Base-by-base conservation (phyloP, 2,329 filamentous ascomycete genomes). In the Fusarium equiseti region DNA sequence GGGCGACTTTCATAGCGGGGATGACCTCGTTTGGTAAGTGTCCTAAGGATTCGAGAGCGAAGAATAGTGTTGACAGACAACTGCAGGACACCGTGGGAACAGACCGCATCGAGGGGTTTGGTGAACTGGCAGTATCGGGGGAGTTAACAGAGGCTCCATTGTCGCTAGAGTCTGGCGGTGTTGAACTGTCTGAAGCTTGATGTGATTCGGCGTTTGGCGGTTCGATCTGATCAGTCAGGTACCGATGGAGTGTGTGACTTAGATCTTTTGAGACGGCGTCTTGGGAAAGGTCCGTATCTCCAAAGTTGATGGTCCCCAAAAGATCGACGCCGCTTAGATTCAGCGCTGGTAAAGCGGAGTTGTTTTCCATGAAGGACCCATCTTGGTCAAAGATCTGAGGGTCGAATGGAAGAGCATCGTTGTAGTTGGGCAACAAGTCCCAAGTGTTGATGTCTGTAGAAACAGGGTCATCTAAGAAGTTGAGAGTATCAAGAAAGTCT, bases 31-130 rank as follows among this genome's bases (percentile, higher is more conserved):
- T 69, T 2, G 86, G 83, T 2, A 88, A 80, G 43, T 79, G 80
- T 51, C 83, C 82, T 65, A 89, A 81, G 22, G 83, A 83, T 63
- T 85, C 82, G 5, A 89, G 79, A 7, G 86, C 82, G 8, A 85
- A 80, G 73, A 85, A 87, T 16, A 89, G 80, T 16, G 78, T 81
- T 1, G 83, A 81, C 1, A 86, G 81, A 66, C 87, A 89, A 59
- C 80, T 75, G 66, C 87, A 89, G 18, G 71, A 62, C 26, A 77
- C 71, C 44, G 63, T 76, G 16, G 78, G 78, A n/a, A 77, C 64
- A 20, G 77, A 49, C 35, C 71, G 76, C 50, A 73, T 58, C 38
- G 59, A 59, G 18, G 63, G 29, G 12, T 55, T 49, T 2, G 64
- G 38, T 32, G 65, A 49, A 27, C 58, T 22, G 15, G 45, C 44